Conservation (phyloP, 345 rosid species). For the Eucalyptus polyanthemos region DNA sequence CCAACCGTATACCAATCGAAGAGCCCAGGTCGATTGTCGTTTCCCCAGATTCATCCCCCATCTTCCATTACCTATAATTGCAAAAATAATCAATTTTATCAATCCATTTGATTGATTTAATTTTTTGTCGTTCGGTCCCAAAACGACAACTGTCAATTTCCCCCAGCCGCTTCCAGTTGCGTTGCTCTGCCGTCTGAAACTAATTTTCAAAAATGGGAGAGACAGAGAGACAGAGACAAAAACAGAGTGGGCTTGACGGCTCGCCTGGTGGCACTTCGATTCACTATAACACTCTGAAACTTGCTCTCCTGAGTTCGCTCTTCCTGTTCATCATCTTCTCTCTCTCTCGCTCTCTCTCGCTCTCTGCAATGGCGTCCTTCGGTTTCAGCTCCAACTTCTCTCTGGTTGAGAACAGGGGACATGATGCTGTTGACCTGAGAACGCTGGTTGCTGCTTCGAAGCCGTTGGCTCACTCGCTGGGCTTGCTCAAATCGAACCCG, state of each 20-base stretch:
- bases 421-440: not conserved
- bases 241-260: not conserved
- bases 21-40: not conserved
- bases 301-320: not conserved
- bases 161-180: not conserved
- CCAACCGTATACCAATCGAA: not conserved
- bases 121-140: not conserved
- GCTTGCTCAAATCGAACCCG: not conserved
- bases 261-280: not conserved
- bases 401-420: not conserved
- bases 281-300: not conserved
- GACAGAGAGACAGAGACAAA: not conserved
- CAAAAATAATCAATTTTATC: not conserved
- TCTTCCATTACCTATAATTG: not conserved
- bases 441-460: not conserved
- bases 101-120: not conserved
- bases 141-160: not conserved
- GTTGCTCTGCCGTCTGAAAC: slow-evolving; percentile 12
- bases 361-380: slow-evolving; percentile 21
- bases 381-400: slow-evolving; percentile 1
- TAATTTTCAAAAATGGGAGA: not conserved
- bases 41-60: not conserved
- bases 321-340: not conserved
- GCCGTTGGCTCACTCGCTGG: not conserved
- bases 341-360: too few species aligned